Evolutionary conservation across 306 rosid genomes (phyloP).

Genomic region (Cicer chorassanicum): DNA sequence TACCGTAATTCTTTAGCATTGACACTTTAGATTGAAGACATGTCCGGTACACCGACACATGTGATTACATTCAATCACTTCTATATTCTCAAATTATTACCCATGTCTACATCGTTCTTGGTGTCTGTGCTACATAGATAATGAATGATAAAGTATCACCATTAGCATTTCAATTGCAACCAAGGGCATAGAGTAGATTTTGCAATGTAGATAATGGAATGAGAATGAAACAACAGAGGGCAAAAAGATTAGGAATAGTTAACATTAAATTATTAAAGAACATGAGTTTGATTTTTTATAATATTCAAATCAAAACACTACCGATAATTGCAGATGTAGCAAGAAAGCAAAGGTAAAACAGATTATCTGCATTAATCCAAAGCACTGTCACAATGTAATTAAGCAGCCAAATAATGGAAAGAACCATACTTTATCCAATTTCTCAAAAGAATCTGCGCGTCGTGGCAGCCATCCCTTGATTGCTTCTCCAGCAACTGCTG

Average conservation of each 20-base stretch:
- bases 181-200: neutral
- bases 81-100: too few species aligned
- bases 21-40: too few species aligned
- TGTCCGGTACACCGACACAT: too few species aligned
- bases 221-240: neutral
- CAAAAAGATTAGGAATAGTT: neutral
- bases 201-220: neutral
- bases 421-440: slow-evolving; percentile 86
- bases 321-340: slow-evolving; percentile 11
- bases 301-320: slow-evolving; percentile 30
- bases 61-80: too few species aligned
- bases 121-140: too few species aligned
- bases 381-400: slow-evolving; percentile 34
- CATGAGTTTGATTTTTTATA: neutral
- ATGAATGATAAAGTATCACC: neutral
- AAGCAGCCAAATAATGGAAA: slow-evolving; percentile 40
- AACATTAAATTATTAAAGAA: slow-evolving; percentile 10
- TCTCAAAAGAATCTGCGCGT: slow-evolving; percentile 95
- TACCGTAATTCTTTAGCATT: neutral
- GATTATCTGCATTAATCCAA: slow-evolving; percentile 35
- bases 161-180: slow-evolving; percentile 24
- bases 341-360: neutral
- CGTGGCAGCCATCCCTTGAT: slow-evolving; percentile 95
- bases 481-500: slow-evolving; percentile 98
- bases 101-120: too few species aligned